These are phyloP conservation scores for Penicillium bialowiezense DNA, from an alignment of 495 filamentous ascomycete genomes.

Conservation along the genomic window DNA sequence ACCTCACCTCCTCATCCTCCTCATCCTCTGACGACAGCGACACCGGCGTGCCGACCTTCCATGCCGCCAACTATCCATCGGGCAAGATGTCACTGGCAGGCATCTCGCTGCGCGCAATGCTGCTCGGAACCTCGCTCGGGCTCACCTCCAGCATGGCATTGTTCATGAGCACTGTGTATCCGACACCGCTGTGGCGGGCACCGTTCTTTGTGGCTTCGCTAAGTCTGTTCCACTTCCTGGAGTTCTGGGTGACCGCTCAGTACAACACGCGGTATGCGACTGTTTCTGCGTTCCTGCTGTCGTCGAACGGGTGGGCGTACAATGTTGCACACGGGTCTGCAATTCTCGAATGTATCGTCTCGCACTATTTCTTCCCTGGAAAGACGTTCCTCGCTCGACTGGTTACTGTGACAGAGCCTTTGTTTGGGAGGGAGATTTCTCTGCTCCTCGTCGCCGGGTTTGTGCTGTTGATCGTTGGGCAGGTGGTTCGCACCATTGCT, in stretches of 20 bases:
- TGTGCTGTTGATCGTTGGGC: conserved; percentile 63
- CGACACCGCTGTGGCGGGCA: conserved; percentile 69
- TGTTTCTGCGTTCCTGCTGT: conserved; percentile 75
- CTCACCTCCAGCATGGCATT: conserved; percentile 41
- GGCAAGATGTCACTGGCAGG: conserved; percentile 70
- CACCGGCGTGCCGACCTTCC: conserved; percentile 12
- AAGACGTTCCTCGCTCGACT: conserved; percentile 6
- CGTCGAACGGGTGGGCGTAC: conserved; percentile 81
- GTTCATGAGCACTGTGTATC: conserved; percentile 32
- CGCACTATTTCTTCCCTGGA: conserved; percentile 55
- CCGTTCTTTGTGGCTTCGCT: conserved; percentile 77
- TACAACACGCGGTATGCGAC: conserved; percentile 76
- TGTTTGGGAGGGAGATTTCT: conserved; percentile 15
- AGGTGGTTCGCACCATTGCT: conserved; percentile 67
- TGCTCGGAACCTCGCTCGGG: conserved; percentile 51
- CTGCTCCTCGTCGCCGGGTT: conserved; percentile 53
- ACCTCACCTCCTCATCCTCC: background rate
- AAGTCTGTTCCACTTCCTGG: conserved; percentile 89
- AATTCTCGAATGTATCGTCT: conserved; percentile 64
- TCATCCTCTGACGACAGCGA: no score
- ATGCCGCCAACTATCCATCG: conserved; percentile 45
- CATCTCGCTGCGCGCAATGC: conserved; percentile 73
- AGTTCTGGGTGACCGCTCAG: conserved; percentile 83
- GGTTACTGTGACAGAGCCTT: conserved; percentile 25
- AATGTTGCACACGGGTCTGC: conserved; percentile 77